These are phyloP conservation scores for Iberis pinnata DNA, from an alignment of 345 rosid genomes.

Conservation along the genomic window DNA sequence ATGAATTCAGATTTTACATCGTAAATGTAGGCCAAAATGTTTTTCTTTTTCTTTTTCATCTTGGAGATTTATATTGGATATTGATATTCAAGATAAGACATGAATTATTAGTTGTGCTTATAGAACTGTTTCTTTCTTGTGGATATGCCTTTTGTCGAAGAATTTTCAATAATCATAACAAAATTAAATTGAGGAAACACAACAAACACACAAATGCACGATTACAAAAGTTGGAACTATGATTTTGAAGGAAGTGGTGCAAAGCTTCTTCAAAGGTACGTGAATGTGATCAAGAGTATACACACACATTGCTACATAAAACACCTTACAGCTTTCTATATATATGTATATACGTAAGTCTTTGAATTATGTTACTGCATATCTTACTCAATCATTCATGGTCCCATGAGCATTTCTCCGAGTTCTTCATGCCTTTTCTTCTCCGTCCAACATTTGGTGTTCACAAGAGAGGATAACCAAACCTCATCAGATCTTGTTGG, in stretches of 20 bases:
- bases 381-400: not conserved
- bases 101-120: too few species aligned
- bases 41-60: too few species aligned
- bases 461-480: conserved; percentile 68
- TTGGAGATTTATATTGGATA: too few species aligned
- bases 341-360: not conserved
- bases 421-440: conserved; percentile 35
- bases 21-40: too few species aligned
- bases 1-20: not conserved
- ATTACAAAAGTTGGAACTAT: conserved; percentile 15
- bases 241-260: conserved; percentile 12
- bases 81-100: too few species aligned
- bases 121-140: too few species aligned
- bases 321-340: conserved; percentile 11
- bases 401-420: conserved; percentile 45
- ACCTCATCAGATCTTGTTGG: conserved; percentile 72
- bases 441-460: conserved; percentile 50
- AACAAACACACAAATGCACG: conserved; percentile 12
- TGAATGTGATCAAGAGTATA: conserved; percentile 1
- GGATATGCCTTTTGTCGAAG: too few species aligned
- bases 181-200: too few species aligned
- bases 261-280: not conserved
- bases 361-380: conserved; percentile 4
- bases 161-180: too few species aligned
- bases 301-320: conserved; percentile 12